Evolutionary conservation across 1,284 basidiomycete genomes (phyloP), one percentile per base, ranked within the genome.

Genomic region (Kalmanozyma brasiliensis): DNA sequence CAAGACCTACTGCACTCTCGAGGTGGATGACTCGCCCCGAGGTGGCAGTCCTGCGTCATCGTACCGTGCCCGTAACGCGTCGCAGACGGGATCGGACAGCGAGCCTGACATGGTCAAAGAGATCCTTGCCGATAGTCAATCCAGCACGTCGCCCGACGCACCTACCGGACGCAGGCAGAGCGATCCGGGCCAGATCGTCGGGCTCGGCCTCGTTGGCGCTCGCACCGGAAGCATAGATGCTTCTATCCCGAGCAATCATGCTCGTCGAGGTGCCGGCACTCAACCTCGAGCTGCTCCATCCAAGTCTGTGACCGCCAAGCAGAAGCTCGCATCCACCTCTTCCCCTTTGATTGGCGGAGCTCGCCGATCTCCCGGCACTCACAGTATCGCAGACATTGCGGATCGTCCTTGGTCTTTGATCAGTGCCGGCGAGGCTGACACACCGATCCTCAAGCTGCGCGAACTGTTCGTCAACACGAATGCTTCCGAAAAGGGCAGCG

Each of bases 361-460:
- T 38, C 58, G 57, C 2, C 30, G 34, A 4, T 52, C 57, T 8
- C 60, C 58, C 0, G 45, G 52, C 26, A 13, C 47, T 34, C 49
- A 45, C 49, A 67, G 64, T 46, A 30, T 56, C n/a, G 46, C 55
- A 16, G 60, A 60, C 13, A 52, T 48, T 2, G 23, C 52, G n/a
- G 65, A 69, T 4, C 43, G 70, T 23, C 70, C 70, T 4, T 73
- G 62, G 57, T 73, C 70, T 17, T 47, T 69, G 14, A 73, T 73
- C 56, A 67, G 63, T 32, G 42, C 67, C 2, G 41, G 65, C 30
- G 70, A 68, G 13, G 44, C 56, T 6, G 70, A 73, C 16, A 73
- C 70, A 10, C 65, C 70, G 23, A 46, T 73, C 14, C 60, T 73
- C 36, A 52, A 62, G 58, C 49, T 73, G 24, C 52, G 57, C 10